Percentiles rank a stretch among this genome's conserved stretches.
Conservation (phyloP, 2,329 filamentous ascomycete genomes). For the Diaporthe eres region DNA sequence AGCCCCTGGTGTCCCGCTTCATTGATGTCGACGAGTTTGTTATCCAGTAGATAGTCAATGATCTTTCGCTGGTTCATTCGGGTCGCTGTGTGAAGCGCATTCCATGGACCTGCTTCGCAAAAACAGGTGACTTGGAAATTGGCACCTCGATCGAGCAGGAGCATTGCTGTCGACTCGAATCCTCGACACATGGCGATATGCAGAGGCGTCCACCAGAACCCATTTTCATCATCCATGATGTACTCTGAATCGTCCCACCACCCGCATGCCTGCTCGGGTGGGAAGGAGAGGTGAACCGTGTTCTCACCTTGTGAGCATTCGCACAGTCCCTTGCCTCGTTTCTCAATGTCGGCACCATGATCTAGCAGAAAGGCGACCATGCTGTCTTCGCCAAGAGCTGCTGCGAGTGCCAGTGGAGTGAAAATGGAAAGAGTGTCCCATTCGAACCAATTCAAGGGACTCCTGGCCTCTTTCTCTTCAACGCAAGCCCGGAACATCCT, state of each 20-base stretch:
- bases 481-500: not conserved
- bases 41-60: not conserved
- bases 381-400: not conserved
- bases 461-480: not conserved
- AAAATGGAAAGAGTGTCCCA: not conserved
- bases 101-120: not conserved
- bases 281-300: too few species aligned
- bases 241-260: not conserved
- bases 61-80: fast-evolving
- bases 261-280: too few species aligned
- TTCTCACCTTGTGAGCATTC: too few species aligned
- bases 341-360: constrained; percentile 1
- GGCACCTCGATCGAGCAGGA: not conserved
- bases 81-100: not conserved
- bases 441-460: not conserved
- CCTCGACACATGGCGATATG: not conserved
- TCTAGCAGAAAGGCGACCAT: not conserved
- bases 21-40: not conserved
- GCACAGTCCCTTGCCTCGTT: not conserved
- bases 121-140: not conserved
- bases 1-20: not conserved
- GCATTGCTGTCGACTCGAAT: not conserved
- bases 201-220: not conserved
- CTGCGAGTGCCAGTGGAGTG: constrained; percentile 8
- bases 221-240: not conserved